A percentile compares a stretch with the other conserved stretches of the same genome.
Conservation (phyloP, 116 monocot species). For the Phalaenopsis hybrid region DNA sequence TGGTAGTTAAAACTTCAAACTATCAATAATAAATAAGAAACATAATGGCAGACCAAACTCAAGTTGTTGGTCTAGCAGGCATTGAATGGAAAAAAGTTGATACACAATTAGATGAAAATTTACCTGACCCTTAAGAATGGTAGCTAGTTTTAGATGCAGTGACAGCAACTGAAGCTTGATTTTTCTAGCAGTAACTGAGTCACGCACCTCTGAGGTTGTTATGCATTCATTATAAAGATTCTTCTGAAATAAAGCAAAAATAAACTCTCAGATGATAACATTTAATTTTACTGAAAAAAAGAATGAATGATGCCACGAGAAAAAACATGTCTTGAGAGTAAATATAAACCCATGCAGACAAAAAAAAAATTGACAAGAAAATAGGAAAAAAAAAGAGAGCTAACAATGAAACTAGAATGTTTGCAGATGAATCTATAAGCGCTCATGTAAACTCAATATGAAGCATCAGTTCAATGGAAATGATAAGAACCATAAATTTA, state of each 20-base stretch:
- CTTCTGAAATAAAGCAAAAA: slow-evolving; percentile 36
- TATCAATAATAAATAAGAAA: neutral
- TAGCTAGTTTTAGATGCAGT: slow-evolving; percentile 44
- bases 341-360: neutral
- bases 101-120: neutral
- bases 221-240: slow-evolving; percentile 52
- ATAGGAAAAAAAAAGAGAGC: no score
- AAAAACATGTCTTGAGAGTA: neutral
- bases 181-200: slow-evolving; percentile 47
- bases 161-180: slow-evolving; percentile 44
- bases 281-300: neutral
- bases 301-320: neutral
- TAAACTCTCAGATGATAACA: neutral
- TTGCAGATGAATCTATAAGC: neutral
- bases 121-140: slow-evolving; percentile 57
- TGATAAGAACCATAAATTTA: neutral
- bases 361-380: neutral
- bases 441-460: neutral
- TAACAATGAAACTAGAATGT: no score
- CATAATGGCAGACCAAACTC: neutral
- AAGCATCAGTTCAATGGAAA: neutral
- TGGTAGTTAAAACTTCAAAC: neutral
- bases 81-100: neutral
- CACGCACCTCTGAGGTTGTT: slow-evolving; percentile 34
- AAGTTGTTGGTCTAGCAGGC: neutral